Base-by-base conservation (phyloP, 495 filamentous ascomycete species). In the Thermothielavioides terrestris region DNA sequence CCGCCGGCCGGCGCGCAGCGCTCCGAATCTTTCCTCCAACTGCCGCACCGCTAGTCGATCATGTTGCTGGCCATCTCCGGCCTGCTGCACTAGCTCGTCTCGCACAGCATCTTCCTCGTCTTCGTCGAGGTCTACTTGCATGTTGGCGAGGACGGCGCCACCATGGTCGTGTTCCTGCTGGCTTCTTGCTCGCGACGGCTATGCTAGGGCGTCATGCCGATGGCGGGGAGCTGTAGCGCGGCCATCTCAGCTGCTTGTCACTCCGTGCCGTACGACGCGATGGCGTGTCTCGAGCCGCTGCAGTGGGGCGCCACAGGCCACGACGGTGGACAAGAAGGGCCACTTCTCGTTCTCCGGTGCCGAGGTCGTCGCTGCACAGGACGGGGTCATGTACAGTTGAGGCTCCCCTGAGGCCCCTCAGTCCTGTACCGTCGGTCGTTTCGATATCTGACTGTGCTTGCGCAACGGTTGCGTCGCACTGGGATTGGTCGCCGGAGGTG, bases 201-300 rank as follows among this genome's bases (percentile, higher is more conserved):
- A 51, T n/a, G 66, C 68, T 50, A 43, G 4, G 28, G 40, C 1
- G 53, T 52, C 1, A 71, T 77, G 49, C 71, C 74, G 1, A 40
- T 76, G 1, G 69, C 66, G 0, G 66, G 61, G 3, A 64, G 59
- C 38, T 73, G 65, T 44, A 74, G 69, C 45, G 59, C 65, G 8
- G 74, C 66, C 1, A 71, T 80, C 25, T 73, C 70, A 47, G 75
- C 75, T 0, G 74, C 74, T 0, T 78, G 72, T 51, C 71, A 75
- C 62, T 53, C 59, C n/a, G 17, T 20, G 14, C 34, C 34, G 5
- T 37, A 17, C 25, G 53, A 55, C 7, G 39, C 44, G 32, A 49
- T 58, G 9, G 8, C n/a, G 17, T 20, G 34, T 5, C 22, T 46
- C 6, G 41, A 56, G 15, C 55, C 59, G 7, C 27, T 75, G 8